These are phyloP conservation scores for Dipodascopsis tothii DNA, from an alignment of 805 yeast species.

Conservation along the genomic window DNA sequence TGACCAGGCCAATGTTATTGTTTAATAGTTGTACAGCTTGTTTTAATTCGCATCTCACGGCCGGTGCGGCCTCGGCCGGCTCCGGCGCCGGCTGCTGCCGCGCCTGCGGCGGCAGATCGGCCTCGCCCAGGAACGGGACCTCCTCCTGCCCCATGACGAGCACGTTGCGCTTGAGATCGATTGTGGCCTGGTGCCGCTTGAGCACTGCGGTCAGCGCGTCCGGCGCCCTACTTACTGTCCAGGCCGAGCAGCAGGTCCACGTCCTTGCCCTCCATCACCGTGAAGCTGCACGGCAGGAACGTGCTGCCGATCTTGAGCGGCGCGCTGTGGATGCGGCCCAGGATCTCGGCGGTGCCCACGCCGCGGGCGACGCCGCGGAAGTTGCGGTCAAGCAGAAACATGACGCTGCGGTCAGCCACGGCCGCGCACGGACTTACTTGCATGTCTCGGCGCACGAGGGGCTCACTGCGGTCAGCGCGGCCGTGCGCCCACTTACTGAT, in stretches of 20 bases:
- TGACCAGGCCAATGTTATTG: conserved; percentile 1
- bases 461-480: conserved; percentile 37
- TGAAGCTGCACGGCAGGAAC: conserved; percentile 59
- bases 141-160: conserved; percentile 66
- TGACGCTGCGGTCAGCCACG: conserved; percentile 30
- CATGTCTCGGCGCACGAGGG: conserved; percentile 68
- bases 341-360: conserved; percentile 71
- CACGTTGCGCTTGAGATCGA: conserved; percentile 62
- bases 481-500: conserved; percentile 32
- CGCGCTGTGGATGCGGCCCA: conserved; percentile 83
- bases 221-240: conserved; percentile 41
- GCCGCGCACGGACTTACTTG: conserved; percentile 32
- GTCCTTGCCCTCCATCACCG: conserved; percentile 51
- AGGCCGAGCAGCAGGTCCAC: conserved; percentile 74
- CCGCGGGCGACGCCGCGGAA: conserved; percentile 81
- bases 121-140: conserved; percentile 64
- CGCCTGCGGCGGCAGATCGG: conserved; percentile 50
- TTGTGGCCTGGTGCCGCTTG: conserved; percentile 73
- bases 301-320: conserved; percentile 69
- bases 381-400: conserved; percentile 68
- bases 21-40: conserved; percentile 1
- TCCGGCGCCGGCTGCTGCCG: conserved; percentile 17
- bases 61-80: conserved; percentile 7
- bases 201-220: no score
- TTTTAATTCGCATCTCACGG: conserved; percentile 1